A percentile compares a stretch with the other conserved stretches of the same genome.
Conservation (phyloP, 345 rosid genomes). For the Raphanus sativus region DNA sequence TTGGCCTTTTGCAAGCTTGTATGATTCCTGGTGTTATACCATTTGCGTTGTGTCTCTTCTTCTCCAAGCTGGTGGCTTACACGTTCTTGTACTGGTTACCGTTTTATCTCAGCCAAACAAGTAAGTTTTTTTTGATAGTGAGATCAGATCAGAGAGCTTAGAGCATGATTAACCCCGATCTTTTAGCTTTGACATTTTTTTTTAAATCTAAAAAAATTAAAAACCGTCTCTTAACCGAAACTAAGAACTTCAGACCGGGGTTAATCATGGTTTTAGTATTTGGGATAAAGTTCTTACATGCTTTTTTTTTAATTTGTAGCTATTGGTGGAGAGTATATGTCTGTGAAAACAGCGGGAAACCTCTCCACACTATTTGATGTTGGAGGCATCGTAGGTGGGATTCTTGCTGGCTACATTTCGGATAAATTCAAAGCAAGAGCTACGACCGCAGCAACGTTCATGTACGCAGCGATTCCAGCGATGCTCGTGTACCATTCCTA, state of each 20-base stretch:
- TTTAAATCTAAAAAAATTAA: too few species aligned
- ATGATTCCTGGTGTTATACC: conserved; percentile 90
- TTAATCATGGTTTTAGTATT: neutral
- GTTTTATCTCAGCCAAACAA: conserved; percentile 83
- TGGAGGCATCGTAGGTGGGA: conserved; percentile 88
- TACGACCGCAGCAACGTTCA: conserved; percentile 79
- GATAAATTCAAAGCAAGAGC: conserved; percentile 90
- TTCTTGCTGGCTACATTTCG: conserved; percentile 76
- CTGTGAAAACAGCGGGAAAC: conserved; percentile 93
- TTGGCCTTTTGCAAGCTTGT: conserved; percentile 85
- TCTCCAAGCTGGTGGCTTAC: conserved; percentile 88
- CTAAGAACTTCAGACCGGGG: too few species aligned
- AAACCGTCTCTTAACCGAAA: too few species aligned
- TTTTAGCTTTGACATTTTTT: too few species aligned
- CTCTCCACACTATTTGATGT: conserved; percentile 90
- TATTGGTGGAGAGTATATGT: conserved; percentile 81
- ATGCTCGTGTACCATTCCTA: conserved; percentile 71
- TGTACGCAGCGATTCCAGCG: conserved; percentile 83
- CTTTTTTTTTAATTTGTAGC: conserved; percentile 47
- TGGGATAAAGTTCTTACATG: neutral
- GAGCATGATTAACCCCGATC: too few species aligned
- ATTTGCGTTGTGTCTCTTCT: conserved; percentile 84
- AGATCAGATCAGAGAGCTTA: neutral
- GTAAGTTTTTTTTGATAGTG: conserved; percentile 40
- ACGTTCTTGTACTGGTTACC: conserved; percentile 94